A percentile compares a stretch with the other conserved stretches of the same genome.
phyloP scores from a whole-genome alignment of 2,329 filamentous ascomycete genomes.

The Massarina eburnea region DNA sequence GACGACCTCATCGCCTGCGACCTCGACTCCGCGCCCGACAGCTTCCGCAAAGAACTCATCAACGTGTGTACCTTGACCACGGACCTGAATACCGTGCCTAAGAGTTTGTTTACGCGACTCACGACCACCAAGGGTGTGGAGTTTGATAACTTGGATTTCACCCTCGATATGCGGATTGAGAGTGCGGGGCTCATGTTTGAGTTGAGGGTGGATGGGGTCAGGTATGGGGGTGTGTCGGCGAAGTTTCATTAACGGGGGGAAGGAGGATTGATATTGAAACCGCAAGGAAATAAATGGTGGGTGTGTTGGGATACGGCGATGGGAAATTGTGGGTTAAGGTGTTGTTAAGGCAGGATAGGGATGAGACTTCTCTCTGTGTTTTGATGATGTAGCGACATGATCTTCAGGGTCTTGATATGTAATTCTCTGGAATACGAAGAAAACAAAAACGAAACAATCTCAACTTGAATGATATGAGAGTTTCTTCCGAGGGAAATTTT shows the following conservation, averaged over 20 bases:
- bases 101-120: slow-evolving; percentile 70
- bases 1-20: slow-evolving; percentile 80
- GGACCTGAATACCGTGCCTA: slow-evolving; percentile 73
- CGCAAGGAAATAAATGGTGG: too few species aligned
- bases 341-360: too few species aligned
- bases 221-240: slow-evolving; percentile 75
- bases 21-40: slow-evolving; percentile 64
- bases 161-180: slow-evolving; percentile 80
- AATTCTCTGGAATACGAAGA: too few species aligned
- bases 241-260: slow-evolving; percentile 77
- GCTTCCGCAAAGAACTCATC: slow-evolving; percentile 55
- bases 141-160: slow-evolving; percentile 81
- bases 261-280: too few species aligned
- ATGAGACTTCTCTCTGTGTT: too few species aligned
- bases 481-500: too few species aligned
- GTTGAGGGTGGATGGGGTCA: slow-evolving; percentile 74
- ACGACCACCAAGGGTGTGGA: slow-evolving; percentile 79
- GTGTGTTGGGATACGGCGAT: too few species aligned
- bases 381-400: too few species aligned
- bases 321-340: too few species aligned
- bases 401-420: too few species aligned
- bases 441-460: too few species aligned
- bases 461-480: too few species aligned
- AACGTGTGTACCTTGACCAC: slow-evolving; percentile 81
- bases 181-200: slow-evolving; percentile 77